Base-by-base conservation (phyloP, 768 basidiomycete species). In the Astraeus odoratus region DNA sequence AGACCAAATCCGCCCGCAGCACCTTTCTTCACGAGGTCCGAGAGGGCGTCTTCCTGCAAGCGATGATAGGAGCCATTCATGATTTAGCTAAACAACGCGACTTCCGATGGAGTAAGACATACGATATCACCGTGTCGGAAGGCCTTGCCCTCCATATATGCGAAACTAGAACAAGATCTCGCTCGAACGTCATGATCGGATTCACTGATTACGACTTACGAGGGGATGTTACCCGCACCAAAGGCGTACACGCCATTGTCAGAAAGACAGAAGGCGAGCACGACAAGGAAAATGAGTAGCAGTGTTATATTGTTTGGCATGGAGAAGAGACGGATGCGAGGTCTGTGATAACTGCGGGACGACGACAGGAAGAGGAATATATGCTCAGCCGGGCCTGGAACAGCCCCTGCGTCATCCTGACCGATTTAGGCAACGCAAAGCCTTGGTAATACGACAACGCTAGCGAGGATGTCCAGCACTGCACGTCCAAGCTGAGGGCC, bases 41-140 rank as follows among this genome's bases (percentile, higher is more conserved):
- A 61, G 2, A 88, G 69, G 0, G 74, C 64, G 61, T 87, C 83
- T 70, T 87, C 87, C 83, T 90, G 63, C 33, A 57, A 51, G 3
- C 51, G 56, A 13, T 15, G 8, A 10, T 53, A 50, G 46, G 56
- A 27, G 51, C 47, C 24, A 46, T 41, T 35, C 22, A 8, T 13
- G 5, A 41, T 67, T 50, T 39, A 18, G 9, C 22, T 39, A n/a
- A n/a, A n/a, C n/a, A n/a, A n/a, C n/a, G n/a, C n/a, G n/a, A n/a
- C n/a, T n/a, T n/a, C 19, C 29, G 19, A 39, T 39, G 31, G 4
- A 22, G 6, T 54, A 52, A 8, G 69, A 71, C 75, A 46, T 30
- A 78, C 78, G 39, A 96, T 92, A 64, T 96, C 91, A 34, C 93
- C 93, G 59, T 96, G 92, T 38, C 90, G 70, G 66, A 87, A 88